Evolutionary conservation across 2,329 filamentous ascomycete genomes (phyloP), one percentile per base, ranked within the genome.

Genomic region (Calonectria ilicicola): DNA sequence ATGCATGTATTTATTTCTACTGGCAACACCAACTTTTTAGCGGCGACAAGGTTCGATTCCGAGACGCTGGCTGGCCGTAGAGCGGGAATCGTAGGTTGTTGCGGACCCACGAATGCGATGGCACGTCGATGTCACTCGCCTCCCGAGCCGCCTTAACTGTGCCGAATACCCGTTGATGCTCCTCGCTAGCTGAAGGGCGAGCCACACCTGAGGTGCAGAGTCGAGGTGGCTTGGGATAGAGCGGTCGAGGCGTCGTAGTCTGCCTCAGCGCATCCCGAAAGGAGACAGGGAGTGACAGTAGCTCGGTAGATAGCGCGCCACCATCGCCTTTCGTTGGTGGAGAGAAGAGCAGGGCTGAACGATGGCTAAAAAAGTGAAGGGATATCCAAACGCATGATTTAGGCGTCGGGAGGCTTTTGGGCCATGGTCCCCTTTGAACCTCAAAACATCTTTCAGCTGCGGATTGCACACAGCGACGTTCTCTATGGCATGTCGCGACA

Each of bases 181-280:
- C 9, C 12, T 3, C 10, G 32, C 32, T 14, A 35, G 32, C 3
- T 12, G 32, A 35, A 35, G 9, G 3, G 32, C 6, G 9, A 8
- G 49, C 27, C 27, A 14, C 49, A n/a, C 17, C 26, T 53, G 49
- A 32, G 32, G 26, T 32, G 27, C 49, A 32, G 12, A 35, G 32
- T 2, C 12, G 23, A 17, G 2, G 21, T 60, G 53, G 53, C 53
- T 21, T 26, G 38, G 15, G 10, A 40, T 60, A 40, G 53, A 60
- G 21, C 35, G 35, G 53, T 60, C 53, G 53, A 60, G 53, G 53
- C 26, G 49, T 32, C 29, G 21, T 29, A 67, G 40, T 67, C 65
- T 60, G 51, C 65, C 53, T 67, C 65, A 67, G 65, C 65, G 44
- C 27, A 67, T 29, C 14, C 65, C 51, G 2, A 60, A 56, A 49